Conservation (phyloP, 2,329 filamentous ascomycete genomes). For the Beauveria caledonica region DNA sequence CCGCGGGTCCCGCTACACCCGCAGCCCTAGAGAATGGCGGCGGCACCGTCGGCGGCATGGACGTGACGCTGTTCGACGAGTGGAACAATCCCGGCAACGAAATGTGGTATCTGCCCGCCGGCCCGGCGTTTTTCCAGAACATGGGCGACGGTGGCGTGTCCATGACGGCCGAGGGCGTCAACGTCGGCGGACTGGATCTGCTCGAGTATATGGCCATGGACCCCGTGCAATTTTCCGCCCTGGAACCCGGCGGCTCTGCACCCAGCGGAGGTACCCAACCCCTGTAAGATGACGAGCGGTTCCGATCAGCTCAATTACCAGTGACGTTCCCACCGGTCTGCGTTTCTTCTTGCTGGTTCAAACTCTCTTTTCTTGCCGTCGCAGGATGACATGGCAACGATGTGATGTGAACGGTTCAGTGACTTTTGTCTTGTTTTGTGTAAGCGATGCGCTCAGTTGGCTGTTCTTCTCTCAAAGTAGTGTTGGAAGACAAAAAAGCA, state of each 20-base stretch:
- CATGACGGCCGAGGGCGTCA: conserved; percentile 60
- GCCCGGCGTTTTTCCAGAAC: conserved; percentile 57
- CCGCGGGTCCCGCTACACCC: conserved; percentile 44
- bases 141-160: conserved; percentile 52
- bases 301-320: too few species aligned
- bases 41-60: conserved; percentile 20
- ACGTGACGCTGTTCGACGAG: conserved; percentile 41
- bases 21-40: conserved; percentile 29
- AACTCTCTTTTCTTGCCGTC: too few species aligned
- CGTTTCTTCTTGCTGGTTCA: too few species aligned
- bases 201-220: conserved; percentile 63
- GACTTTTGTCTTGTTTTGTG: too few species aligned
- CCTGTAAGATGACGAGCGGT: background rate
- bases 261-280: conserved; percentile 3
- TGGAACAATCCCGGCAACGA: conserved; percentile 49
- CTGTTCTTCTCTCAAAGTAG: too few species aligned
- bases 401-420: too few species aligned
- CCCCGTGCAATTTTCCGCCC: conserved; percentile 29
- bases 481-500: too few species aligned
- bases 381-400: too few species aligned
- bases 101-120: conserved; percentile 60
- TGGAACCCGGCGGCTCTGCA: background rate
- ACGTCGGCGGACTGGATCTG: conserved; percentile 57
- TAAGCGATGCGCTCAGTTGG: too few species aligned
- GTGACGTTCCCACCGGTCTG: too few species aligned